Percentiles rank a stretch among this genome's conserved stretches.
These are phyloP conservation scores for Rhodamnia rubescens DNA, from an alignment of 345 rosid genomes.

Conservation along the genomic window DNA sequence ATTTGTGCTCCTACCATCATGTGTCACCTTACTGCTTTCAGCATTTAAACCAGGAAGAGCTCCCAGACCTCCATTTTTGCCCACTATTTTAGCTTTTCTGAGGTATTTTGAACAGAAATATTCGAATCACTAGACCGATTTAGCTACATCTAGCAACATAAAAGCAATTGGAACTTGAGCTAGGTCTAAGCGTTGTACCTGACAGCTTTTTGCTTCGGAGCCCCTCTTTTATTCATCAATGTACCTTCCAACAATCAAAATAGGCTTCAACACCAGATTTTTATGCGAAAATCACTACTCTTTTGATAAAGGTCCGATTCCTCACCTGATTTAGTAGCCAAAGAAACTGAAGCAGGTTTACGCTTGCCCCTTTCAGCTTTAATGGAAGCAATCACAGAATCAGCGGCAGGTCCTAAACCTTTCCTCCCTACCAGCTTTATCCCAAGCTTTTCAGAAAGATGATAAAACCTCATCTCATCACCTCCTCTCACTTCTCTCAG, in stretches of 20 bases:
- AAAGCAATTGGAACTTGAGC: not conserved
- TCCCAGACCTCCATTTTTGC: conserved; percentile 23
- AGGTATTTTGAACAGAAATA: not conserved
- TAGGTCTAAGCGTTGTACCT: conserved; percentile 31
- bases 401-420: conserved; percentile 78
- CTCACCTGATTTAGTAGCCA: conserved; percentile 47
- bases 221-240: conserved; percentile 48
- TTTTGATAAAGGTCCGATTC: not conserved
- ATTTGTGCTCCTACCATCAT: conserved; percentile 21
- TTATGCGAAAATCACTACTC: not conserved
- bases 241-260: conserved; percentile 23
- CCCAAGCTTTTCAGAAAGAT: conserved; percentile 75
- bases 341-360: conserved; percentile 38
- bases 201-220: conserved; percentile 54
- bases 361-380: conserved; percentile 80
- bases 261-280: not conserved
- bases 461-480: conserved; percentile 75
- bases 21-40: conserved; percentile 19
- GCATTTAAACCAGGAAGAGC: not conserved
- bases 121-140: not conserved
- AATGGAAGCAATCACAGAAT: conserved; percentile 79
- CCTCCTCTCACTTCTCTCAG: conserved; percentile 97
- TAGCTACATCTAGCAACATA: not conserved
- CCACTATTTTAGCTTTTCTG: conserved; percentile 62
- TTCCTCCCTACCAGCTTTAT: conserved; percentile 90